Evolutionary conservation across 768 basidiomycete species (phyloP), one percentile per base, ranked within the genome.

Genomic region (Mycena venus): DNA sequence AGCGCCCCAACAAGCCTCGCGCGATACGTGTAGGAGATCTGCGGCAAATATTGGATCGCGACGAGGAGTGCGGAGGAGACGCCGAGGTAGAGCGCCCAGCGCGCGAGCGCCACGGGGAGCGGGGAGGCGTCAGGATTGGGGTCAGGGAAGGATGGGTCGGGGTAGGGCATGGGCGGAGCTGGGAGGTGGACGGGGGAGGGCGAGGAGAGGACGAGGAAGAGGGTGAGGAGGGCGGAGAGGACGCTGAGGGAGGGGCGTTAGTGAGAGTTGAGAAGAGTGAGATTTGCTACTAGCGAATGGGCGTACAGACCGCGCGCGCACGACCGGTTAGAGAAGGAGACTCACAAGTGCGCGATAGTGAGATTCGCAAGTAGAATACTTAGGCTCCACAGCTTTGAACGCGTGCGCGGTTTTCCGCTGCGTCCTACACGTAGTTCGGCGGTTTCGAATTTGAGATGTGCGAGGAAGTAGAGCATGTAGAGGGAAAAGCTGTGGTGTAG

Each of bases 381-480:
- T n/a, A 93, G 83, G 31, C 89, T 86, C 96, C 96, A 99, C 74
- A 64, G 36, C 23, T 38, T 21, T 3, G 72, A 51, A 5, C 68
- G 72, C 7, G 51, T 56, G 32, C 38, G 68, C 7, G 53, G 25
- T 34, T 77, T 77, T 4, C 55, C 62, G 6, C 29, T 31, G 29
- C 61, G 60, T 27, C 40, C 47, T 6, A 36, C 40, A 14, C 21
- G 68, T 8, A 36, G 40, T 11, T 53, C 56, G 29, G 68, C 42
- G 27, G 59, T 77, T 58, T 86, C 83, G 58, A 92, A 95, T 84
- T 97, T 98, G 80, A 94, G 91, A 78, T 95, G 91, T 8, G 88
- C 84, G 0, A 98, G 98, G 81, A 96, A 99, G 86, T 97, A 99
- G 47, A 94, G 85, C 86, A 99, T 92, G 85, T 95, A 99, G 2